These are phyloP conservation scores for Pisolithus microcarpus DNA, from an alignment of 768 basidiomycete genomes.

Conservation along the genomic window DNA sequence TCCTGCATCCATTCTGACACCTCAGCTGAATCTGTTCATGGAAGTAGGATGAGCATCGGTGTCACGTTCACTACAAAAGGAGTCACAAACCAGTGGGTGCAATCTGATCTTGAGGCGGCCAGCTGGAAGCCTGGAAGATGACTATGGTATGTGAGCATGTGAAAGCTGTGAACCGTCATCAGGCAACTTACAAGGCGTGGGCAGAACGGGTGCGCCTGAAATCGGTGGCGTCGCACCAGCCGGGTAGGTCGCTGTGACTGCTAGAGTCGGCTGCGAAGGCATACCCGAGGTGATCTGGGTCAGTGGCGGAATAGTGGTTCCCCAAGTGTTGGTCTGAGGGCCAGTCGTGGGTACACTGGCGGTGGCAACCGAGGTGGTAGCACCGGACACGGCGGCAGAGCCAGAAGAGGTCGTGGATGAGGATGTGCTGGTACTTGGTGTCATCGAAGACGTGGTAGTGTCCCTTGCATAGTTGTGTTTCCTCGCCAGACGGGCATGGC, in stretches of 20 bases:
- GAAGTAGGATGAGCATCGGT: not conserved
- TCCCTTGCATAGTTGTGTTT: conserved; percentile 17
- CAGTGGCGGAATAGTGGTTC: conserved; percentile 50
- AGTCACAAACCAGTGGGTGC: conserved; percentile 48
- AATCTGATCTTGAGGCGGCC: conserved; percentile 58
- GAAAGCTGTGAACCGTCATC: not conserved
- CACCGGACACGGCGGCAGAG: not conserved
- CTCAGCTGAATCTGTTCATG: conserved; percentile 43
- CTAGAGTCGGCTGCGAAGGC: conserved; percentile 43
- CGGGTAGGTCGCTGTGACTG: conserved; percentile 45
- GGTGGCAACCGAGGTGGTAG: not conserved
- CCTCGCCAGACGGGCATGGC: conserved; percentile 33
- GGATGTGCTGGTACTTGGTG: conserved; percentile 1
- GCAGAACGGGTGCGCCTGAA: conserved; percentile 59
- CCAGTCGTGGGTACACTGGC: not conserved
- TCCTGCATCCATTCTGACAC: conserved; percentile 75
- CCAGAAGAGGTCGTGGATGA: conserved; percentile 6
- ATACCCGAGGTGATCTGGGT: conserved; percentile 56
- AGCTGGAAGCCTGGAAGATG: conserved; percentile 38
- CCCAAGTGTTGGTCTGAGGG: conserved; percentile 15
- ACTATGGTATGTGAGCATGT: conserved; percentile 26
- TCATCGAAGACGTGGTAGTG: conserved; percentile 2
- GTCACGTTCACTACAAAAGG: not conserved
- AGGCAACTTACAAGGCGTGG: conserved; percentile 47
- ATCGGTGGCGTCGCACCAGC: conserved; percentile 58